Evolutionary conservation across 139 green algal species (phyloP).

Genomic region (Haematococcus lacustris): DNA sequence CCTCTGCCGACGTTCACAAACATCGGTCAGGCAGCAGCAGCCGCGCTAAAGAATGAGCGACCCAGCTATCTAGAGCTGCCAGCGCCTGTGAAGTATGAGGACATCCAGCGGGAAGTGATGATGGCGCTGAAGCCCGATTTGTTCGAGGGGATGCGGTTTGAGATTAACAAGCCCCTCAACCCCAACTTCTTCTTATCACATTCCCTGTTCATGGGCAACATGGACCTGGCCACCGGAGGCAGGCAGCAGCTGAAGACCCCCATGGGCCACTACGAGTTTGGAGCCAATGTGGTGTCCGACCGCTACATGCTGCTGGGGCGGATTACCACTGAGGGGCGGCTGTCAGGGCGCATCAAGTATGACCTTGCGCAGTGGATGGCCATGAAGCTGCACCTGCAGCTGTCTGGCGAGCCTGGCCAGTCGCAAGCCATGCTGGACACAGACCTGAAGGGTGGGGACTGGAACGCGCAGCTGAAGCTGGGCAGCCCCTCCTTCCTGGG

Average conservation of each 20-base stretch:
- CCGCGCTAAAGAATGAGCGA: neutral
- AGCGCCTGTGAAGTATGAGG: constrained; percentile 86
- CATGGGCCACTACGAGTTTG: constrained; percentile 93
- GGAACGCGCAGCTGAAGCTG: constrained; percentile 93
- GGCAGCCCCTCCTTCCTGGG: constrained; percentile 88
- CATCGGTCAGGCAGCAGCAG: neutral
- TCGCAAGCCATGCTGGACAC: constrained; percentile 46
- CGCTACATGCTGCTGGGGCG: constrained; percentile 67
- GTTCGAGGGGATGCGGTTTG: constrained; percentile 95
- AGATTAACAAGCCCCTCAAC: constrained; percentile 96
- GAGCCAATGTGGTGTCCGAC: constrained; percentile 89
- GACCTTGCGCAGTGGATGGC: constrained; percentile 69
- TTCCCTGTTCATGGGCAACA: constrained; percentile 90
- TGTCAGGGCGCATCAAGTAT: constrained; percentile 67
- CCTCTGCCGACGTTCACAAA: neutral
- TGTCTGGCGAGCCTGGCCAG: constrained; percentile 64
- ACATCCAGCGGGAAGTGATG: constrained; percentile 84
- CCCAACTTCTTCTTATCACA: constrained; percentile 87
- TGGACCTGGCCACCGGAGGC: constrained; percentile 71
- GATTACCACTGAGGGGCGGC: constrained; percentile 79
- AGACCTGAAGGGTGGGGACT: constrained; percentile 76
- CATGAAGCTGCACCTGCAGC: constrained; percentile 80
- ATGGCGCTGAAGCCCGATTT: constrained; percentile 94
- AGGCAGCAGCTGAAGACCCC: constrained; percentile 77
- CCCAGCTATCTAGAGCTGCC: constrained; percentile 62